Evolutionary conservation across 108 stramenopile genomes (phyloP), one percentile per base, ranked within the genome.

Genomic region (Conticribra guillardii): DNA sequence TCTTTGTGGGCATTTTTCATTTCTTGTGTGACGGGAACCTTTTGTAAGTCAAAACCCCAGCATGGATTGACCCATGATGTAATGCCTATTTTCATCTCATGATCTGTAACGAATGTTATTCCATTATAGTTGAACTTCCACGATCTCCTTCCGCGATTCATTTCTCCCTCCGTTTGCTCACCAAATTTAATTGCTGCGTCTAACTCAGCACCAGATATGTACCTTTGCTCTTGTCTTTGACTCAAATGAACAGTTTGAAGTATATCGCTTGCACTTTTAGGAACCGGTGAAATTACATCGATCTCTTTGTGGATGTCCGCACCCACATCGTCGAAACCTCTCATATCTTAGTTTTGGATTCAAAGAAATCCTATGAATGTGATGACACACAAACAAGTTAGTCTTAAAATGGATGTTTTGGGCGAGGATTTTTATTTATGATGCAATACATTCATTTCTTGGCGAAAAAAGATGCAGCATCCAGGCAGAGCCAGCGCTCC

Each of bases 81-180:
- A 11, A 84, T 63, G 33, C 75, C 83, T 4, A 28, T 22, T 3
- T 68, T 72, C 28, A 60, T 70, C 0, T 65, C 26, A 41, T 66
- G 52, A 54, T 82, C 73, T 17, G 83, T 79, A 16, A 71, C 28
- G n/a, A 52, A 71, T 64, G 82, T 81, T 52, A 54, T 81, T 76
- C 60, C 82, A 30, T 37, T 76, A 54, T 21, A 75, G 65, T 51
- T 81, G 67, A 68, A 60, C 3, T 45, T 76, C 81, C 82, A 79
- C 17, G 33, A n/a, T 17, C 11, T 45, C 11, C 17, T 37, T 15
- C 67, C 74, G 5, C n/a, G 49, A 11, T 23, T 8, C 27, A 27
- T 29, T 8, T 33, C 26, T 31, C 21, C 31, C 19, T 33, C 73
- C 24, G 49, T 58, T 53, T 18, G 3, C 46, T 7, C 76, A 17